Evolutionary conservation across 2,329 filamentous ascomycete species (phyloP).

Genomic region (Fusarium setosum): DNA sequence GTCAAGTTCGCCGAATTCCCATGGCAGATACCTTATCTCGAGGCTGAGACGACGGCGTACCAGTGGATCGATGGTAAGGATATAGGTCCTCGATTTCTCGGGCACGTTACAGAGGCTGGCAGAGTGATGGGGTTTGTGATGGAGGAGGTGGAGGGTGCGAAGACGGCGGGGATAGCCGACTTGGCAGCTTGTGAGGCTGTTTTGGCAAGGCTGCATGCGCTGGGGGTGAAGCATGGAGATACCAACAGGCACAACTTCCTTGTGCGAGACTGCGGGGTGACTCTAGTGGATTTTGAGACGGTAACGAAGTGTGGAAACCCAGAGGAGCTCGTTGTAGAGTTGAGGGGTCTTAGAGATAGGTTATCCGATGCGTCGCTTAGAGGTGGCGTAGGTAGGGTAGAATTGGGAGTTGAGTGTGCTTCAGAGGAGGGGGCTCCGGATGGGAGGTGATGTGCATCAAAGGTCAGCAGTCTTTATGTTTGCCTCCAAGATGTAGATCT

Average conservation of each 20-base stretch:
- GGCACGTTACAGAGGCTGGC: slow-evolving; percentile 45
- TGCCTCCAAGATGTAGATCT: slow-evolving; percentile 5
- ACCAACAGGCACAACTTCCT: slow-evolving; percentile 47
- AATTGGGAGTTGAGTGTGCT: too few species aligned
- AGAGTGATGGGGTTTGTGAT: slow-evolving; percentile 43
- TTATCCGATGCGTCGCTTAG: slow-evolving; percentile 11
- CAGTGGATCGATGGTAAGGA: slow-evolving; percentile 38
- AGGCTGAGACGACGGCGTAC: slow-evolving; percentile 43
- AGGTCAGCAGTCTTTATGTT: slow-evolving; percentile 15
- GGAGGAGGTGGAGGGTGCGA: slow-evolving; percentile 38
- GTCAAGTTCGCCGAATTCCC: slow-evolving; percentile 43
- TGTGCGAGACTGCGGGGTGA: slow-evolving; percentile 35
- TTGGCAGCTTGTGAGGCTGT: slow-evolving; percentile 37
- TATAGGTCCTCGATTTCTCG: slow-evolving; percentile 43
- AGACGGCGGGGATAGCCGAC: slow-evolving; percentile 35
- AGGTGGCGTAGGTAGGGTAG: slow-evolving; percentile 1
- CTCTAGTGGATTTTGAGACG: slow-evolving; percentile 42
- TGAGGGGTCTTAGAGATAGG: slow-evolving; percentile 30
- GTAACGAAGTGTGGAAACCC: slow-evolving; percentile 32
- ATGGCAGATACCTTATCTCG: slow-evolving; percentile 40
- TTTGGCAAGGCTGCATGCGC: slow-evolving; percentile 37
- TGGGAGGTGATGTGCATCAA: too few species aligned
- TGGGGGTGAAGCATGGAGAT: slow-evolving; percentile 45
- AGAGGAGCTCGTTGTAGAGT: slow-evolving; percentile 39
- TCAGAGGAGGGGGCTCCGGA: too few species aligned